Percentiles rank a stretch among this genome's conserved stretches.
Conservation (phyloP, 2,329 filamentous ascomycete species). For the Phialophora chinensis region DNA sequence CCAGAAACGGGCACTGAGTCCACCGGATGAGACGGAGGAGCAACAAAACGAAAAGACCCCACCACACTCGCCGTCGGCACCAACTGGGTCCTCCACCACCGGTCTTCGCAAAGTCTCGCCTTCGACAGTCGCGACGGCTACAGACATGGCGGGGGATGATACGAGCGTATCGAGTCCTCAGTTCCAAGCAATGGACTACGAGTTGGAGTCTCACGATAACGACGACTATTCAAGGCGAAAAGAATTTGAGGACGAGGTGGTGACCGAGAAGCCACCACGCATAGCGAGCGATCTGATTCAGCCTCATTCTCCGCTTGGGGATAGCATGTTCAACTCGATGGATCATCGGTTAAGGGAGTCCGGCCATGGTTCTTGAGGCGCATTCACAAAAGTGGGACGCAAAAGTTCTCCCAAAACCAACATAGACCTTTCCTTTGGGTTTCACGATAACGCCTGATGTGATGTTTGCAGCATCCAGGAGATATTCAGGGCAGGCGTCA, state of each 20-base stretch:
- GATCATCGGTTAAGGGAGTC: conserved; percentile 21
- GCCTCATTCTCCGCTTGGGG: conserved; percentile 29
- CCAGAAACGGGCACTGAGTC: conserved; percentile 37
- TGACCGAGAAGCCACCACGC: conserved; percentile 31
- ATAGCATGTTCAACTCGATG: conserved; percentile 28
- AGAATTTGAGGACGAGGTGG: conserved; percentile 2
- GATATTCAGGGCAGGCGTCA: background rate
- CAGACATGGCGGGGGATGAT: conserved; percentile 26
- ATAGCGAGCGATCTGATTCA: conserved; percentile 38
- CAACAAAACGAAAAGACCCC: conserved; percentile 11
- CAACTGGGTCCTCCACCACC: conserved; percentile 18
- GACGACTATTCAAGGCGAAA: conserved; percentile 1
- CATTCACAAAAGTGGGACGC: background rate
- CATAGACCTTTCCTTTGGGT: conserved; percentile 13
- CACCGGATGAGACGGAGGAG: conserved; percentile 19
- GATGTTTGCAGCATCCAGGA: background rate
- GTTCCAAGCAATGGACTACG: conserved; percentile 19
- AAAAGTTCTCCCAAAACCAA: background rate
- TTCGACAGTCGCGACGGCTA: conserved; percentile 31
- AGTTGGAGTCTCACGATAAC: conserved; percentile 5
- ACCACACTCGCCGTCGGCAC: conserved; percentile 3
- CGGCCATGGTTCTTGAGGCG: background rate
- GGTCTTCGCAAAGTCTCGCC: conserved; percentile 33
- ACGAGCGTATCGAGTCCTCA: conserved; percentile 28
- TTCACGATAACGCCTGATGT: conserved; percentile 2